phyloP scores from a whole-genome alignment of 1,284 basidiomycete genomes.

The Mycocalia duriaeana region DNA sequence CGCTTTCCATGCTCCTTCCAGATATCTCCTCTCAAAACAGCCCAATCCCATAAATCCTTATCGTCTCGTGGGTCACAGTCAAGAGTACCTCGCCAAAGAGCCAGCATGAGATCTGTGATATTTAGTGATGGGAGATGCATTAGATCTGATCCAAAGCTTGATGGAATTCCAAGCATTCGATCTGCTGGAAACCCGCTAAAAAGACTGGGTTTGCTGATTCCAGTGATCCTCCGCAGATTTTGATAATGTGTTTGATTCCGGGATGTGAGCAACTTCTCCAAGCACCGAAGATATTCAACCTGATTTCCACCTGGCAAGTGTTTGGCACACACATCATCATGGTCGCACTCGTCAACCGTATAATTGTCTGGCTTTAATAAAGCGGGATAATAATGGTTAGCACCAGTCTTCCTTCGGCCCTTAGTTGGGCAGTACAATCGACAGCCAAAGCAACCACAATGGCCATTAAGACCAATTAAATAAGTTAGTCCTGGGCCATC shows the following conservation, averaged over 20 bases:
- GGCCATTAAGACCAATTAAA: conserved; percentile 28
- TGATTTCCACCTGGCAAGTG: too few relatives aligned
- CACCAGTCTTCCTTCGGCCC: conserved; percentile 18
- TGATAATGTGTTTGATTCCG: background rate
- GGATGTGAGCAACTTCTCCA: background rate
- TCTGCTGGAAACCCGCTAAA: background rate
- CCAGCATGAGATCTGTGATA: background rate
- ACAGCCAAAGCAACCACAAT: conserved; percentile 26
- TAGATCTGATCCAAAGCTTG: background rate
- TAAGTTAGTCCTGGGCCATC: conserved; percentile 27
- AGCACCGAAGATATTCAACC: too few relatives aligned
- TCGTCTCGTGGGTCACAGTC: background rate
- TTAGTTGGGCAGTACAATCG: conserved; percentile 21
- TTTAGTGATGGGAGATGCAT: background rate
- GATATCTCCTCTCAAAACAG: background rate
- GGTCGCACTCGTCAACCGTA: conserved; percentile 13
- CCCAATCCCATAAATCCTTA: background rate
- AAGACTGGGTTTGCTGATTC: conserved; percentile 10
- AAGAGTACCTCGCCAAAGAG: background rate
- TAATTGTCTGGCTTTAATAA: conserved; percentile 8
- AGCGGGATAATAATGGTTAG: background rate
- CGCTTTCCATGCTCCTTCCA: background rate
- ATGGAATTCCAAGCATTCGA: background rate
- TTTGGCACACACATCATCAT: background rate
- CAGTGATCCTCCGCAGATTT: background rate